Evolutionary conservation across 1,139 yeast genomes (phyloP), one percentile per base, ranked within the genome.

Genomic region (Debaryomycetaceae sp.): DNA sequence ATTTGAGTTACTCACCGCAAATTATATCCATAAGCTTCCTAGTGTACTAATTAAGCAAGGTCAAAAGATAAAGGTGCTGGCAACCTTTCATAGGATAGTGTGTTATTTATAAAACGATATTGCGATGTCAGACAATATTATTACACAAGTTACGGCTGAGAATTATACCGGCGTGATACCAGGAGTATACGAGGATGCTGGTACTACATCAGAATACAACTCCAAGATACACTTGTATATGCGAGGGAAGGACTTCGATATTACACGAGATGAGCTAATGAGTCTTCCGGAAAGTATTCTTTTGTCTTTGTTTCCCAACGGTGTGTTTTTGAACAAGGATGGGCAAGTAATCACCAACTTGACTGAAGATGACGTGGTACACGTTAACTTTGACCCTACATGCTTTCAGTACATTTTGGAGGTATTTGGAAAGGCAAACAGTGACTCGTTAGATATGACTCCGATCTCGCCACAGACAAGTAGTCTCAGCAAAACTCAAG

Each of bases 281-380:
- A 81, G 91, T 41, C 69, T 92, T 39, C 98, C 98, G 1, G 98
- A 94, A 60, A 81, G 92, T 47, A 82, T 94, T 26, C 68, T 94
- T 45, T 75, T 91, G 41, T 88, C 97, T 50, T 65, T 87, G 40
- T 94, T 82, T 61, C 96, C 98, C 13, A 87, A 87, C 49, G 97
- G 98, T 30, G 91, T 89, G 5, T 83, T 87, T 56, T 73, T 87
- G 43, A 94, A 87, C 57, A 73, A 73, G 41, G 65, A 78, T 39
- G 95, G 94, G 3, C 82, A 80, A 43, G 84, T 84, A n/a, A 84
- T 86, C 41, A 75, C 86, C 33, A 84, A 83, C 49, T 63, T 85
- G 53, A 81, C 92, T 0, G 91, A 86, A 48, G 81, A 82, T 9
- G 94, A 86, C 59, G 69, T 82, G 29, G 92, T 86, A 8, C 79